Conservation (phyloP, 2,329 filamentous ascomycete species). For the Pestalotiopsis sp. region DNA sequence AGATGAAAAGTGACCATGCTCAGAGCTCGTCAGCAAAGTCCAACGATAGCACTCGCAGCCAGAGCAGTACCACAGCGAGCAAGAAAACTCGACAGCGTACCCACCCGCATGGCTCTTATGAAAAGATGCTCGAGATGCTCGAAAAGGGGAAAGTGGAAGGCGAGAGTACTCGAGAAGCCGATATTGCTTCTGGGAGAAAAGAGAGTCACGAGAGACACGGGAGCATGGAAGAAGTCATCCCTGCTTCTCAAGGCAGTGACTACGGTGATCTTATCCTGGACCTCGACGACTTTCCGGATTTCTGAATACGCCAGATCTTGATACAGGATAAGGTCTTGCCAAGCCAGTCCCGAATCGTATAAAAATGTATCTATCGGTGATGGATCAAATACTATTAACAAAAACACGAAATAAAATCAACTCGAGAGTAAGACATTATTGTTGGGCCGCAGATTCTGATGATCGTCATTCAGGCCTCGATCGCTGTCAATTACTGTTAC, state of each 20-base stretch:
- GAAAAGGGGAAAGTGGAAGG: conserved; percentile 2
- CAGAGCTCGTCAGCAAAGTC: background rate
- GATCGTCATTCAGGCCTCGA: too few species aligned
- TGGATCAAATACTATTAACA: too few species aligned
- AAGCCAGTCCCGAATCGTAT: background rate
- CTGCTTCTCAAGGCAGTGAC: conserved; percentile 32
- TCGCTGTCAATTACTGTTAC: background rate
- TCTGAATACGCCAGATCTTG: background rate
- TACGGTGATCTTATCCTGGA: conserved; percentile 29
- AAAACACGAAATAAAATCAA: too few species aligned
- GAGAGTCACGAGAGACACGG: too few species aligned
- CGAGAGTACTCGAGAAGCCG: background rate
- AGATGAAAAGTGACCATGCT: background rate
- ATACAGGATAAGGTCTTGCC: background rate
- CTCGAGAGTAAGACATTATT: too few species aligned
- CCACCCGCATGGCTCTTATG: conserved; percentile 21
- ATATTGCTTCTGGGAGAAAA: too few species aligned
- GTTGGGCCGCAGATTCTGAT: too few species aligned
- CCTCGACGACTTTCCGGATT: conserved; percentile 12
- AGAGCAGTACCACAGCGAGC: conserved; percentile 10
- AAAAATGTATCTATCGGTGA: too few species aligned
- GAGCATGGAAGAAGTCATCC: background rate
- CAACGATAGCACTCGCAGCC: conserved; percentile 13
- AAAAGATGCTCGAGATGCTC: conserved; percentile 23
- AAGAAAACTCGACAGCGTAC: conserved; percentile 2